Evolutionary conservation across 1,284 basidiomycete species (phyloP), one percentile per base, ranked within the genome.

Genomic region (Ustilago loliicola): DNA sequence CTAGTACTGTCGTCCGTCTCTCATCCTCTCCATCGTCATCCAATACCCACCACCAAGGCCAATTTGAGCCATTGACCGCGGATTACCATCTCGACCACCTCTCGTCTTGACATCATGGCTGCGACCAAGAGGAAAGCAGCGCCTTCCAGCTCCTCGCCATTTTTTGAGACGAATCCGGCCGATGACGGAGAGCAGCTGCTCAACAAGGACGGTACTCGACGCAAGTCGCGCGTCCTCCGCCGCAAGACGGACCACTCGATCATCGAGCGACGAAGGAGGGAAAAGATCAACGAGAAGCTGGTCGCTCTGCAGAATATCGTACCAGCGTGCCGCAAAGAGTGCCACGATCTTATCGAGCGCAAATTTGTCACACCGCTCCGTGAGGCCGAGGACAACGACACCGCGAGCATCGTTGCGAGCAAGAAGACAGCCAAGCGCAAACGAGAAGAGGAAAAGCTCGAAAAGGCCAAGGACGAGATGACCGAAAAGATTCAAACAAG

Each of bases 251-350:
- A 81, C 51, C 85, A 86, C 61, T 83, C 80, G 21, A 70, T 85
- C 66, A 86, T 86, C 51, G 85, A 86, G 64, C 58, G 85, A 10
- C 76, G 84, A 21, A 66, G 85, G 11, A 57, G 85, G 21, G 83
- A 85, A 51, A 86, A 86, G 77, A 86, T 86, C 79, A 86, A 86
- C 67, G 84, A 86, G 58, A 81, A 83, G 55, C 80, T 86, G 9
- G 73, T 85, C 40, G 57, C 70, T 17, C 60, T 86, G 32, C 84
- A 85, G 51, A 65, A 66, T 42, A 57, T 73, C 17, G 80, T 86
- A 11, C 85, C 85, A 0, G 85, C 85, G 10, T 86, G 85, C 45
- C 75, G 74, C 50, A 71, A 78, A 25, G 81, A 86, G 60, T 82
- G 79, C n/a, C 64, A 66, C 32, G 81, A 83, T 45, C 66, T 80